These are phyloP conservation scores for Leptosphaerulina australis DNA, from an alignment of 2,329 filamentous ascomycete genomes.

Conservation along the genomic window DNA sequence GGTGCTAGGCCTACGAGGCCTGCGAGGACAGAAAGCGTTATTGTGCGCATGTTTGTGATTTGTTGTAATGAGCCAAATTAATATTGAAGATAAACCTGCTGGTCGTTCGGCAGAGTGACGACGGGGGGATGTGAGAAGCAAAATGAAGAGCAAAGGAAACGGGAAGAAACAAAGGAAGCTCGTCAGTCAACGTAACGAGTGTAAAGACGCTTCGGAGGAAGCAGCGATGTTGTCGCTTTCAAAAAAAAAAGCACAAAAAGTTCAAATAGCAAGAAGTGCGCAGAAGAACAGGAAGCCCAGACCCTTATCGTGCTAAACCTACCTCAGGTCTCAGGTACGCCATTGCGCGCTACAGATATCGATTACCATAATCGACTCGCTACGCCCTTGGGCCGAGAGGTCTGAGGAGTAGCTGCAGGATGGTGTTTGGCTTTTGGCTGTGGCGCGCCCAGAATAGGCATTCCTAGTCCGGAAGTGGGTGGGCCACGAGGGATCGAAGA, in stretches of 20 bases:
- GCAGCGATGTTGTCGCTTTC: neutral
- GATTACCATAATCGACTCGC: constrained; percentile 3
- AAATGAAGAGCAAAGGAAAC: neutral
- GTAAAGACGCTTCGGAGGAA: neutral
- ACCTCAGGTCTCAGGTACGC: constrained; percentile 12
- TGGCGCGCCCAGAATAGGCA: constrained; percentile 14
- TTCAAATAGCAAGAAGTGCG: neutral
- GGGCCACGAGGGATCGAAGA: neutral
- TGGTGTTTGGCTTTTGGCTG: constrained; percentile 6
- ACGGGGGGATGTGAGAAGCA: neutral
- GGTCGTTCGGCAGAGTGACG: neutral
- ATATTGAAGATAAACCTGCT: neutral
- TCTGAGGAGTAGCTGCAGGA: neutral
- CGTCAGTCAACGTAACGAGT: constrained; percentile 12
- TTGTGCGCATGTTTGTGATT: constrained; percentile 5
- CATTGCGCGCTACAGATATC: constrained; percentile 12
- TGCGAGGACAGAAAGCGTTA: constrained; percentile 11
- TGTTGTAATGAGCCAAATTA: neutral
- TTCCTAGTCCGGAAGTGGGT: neutral
- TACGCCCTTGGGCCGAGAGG: too few relatives aligned
- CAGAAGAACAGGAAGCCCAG: neutral
- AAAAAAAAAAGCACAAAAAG: neutral
- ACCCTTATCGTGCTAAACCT: constrained; percentile 13
- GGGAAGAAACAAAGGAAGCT: constrained; percentile 15
- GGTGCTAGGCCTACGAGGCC: constrained; percentile 8